phyloP scores from a whole-genome alignment of 306 rosid genomes.

The Potentilla sterilis region DNA sequence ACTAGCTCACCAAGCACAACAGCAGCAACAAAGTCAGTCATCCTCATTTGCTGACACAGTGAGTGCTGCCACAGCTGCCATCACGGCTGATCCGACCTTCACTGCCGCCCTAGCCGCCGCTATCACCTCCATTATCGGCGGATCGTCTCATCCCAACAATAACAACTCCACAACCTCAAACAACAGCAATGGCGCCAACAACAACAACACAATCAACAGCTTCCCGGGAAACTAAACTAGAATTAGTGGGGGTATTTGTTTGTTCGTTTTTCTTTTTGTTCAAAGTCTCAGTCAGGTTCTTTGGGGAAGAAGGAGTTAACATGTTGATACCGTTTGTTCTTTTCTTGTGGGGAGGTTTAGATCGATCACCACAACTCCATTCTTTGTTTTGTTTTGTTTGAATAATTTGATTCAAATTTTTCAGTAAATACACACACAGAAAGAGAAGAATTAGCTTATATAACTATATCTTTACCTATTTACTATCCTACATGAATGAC shows the following conservation, averaged over 20 bases:
- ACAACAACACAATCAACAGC: constrained; percentile 38
- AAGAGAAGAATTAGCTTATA: background rate
- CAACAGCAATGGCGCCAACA: constrained; percentile 22
- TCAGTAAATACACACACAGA: constrained; percentile 39
- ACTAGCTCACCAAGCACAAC: constrained; percentile 36
- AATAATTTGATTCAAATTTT: constrained; percentile 38
- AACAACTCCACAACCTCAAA: background rate
- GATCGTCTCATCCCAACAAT: constrained; percentile 42
- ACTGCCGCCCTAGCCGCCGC: constrained; percentile 93
- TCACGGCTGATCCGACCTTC: constrained; percentile 84
- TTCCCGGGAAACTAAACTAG: constrained; percentile 58
- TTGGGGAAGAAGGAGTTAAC: constrained; percentile 38
- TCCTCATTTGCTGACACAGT: constrained; percentile 59
- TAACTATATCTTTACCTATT: background rate
- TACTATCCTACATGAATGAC: background rate
- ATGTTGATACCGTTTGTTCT: constrained; percentile 59
- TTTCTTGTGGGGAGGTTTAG: constrained; percentile 31
- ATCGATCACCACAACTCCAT: constrained; percentile 40
- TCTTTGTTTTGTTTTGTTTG: constrained; percentile 42
- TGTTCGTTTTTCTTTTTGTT: background rate
- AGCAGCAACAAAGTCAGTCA: constrained; percentile 29
- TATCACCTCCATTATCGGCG: constrained; percentile 83
- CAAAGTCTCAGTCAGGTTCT: background rate
- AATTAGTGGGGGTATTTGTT: background rate
- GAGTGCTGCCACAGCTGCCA: constrained; percentile 86